Evolutionary conservation across 805 yeast species (phyloP).

Genomic region (Wickerhamomyces subpelliculosus): DNA sequence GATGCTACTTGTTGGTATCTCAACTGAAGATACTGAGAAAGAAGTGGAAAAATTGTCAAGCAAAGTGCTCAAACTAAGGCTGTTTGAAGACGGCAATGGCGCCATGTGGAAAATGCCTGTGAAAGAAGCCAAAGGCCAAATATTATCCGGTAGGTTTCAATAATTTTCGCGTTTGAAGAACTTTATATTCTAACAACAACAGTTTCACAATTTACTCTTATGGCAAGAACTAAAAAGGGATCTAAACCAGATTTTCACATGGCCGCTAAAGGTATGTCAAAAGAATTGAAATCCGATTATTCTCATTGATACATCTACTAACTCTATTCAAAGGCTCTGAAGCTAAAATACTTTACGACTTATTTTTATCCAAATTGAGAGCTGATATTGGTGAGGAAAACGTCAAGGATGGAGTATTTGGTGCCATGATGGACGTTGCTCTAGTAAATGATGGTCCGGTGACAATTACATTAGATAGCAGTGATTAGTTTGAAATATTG

Average conservation of each 20-base stretch:
- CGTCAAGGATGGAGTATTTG: slow-evolving; percentile 86
- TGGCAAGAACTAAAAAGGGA: slow-evolving; percentile 83
- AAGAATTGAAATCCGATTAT: slow-evolving; percentile 2
- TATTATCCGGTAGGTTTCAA: slow-evolving; percentile 46
- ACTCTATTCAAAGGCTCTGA: slow-evolving; percentile 65
- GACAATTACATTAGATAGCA: slow-evolving; percentile 75
- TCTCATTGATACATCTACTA: background rate
- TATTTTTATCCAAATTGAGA: slow-evolving; percentile 42
- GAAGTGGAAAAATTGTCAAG: slow-evolving; percentile 66
- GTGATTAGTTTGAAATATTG: no score
- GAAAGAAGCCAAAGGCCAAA: slow-evolving; percentile 57
- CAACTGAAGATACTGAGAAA: slow-evolving; percentile 65
- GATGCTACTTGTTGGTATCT: slow-evolving; percentile 78
- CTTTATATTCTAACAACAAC: no score
- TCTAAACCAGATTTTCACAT: slow-evolving; percentile 91
- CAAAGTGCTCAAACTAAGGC: slow-evolving; percentile 56
- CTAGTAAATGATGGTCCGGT: slow-evolving; percentile 91
- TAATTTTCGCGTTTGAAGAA: background rate
- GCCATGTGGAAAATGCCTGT: slow-evolving; percentile 73
- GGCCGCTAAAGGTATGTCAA: slow-evolving; percentile 79
- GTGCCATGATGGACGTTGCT: slow-evolving; percentile 95
- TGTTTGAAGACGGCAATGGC: slow-evolving; percentile 70
- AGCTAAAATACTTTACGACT: slow-evolving; percentile 37
- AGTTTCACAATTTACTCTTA: slow-evolving; percentile 89
- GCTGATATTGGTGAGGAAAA: slow-evolving; percentile 50